Conservation (phyloP, 1,139 yeast species). For the Zygoascus meyerae region DNA sequence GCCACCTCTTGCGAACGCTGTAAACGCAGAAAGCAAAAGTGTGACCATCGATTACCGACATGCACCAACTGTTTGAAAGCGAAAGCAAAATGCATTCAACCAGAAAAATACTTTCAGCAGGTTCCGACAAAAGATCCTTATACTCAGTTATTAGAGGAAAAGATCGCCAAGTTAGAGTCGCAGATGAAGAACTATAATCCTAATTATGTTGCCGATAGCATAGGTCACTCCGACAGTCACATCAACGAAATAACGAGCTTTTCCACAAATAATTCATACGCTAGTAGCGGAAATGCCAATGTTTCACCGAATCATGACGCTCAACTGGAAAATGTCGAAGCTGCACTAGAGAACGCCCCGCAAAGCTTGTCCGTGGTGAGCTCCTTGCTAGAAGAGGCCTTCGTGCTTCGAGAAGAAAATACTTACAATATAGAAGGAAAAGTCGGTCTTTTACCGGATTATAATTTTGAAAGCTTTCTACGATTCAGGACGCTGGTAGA, state of each 20-base stretch:
- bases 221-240: not conserved
- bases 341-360: slow-evolving; percentile 21
- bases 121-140: slow-evolving; percentile 41
- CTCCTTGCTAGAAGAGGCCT: slow-evolving; percentile 25
- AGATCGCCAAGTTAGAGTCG: slow-evolving; percentile 45
- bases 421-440: slow-evolving; percentile 13
- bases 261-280: not conserved
- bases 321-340: slow-evolving; percentile 5
- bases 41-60: slow-evolving; percentile 55
- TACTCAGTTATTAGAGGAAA: slow-evolving; percentile 47
- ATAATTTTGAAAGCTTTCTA: slow-evolving; percentile 24
- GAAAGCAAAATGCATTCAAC: slow-evolving; percentile 51
- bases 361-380: slow-evolving; percentile 29
- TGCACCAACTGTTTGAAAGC: slow-evolving; percentile 60
- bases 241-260: not conserved
- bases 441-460: slow-evolving; percentile 24
- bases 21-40: slow-evolving; percentile 33
- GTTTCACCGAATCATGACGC: not conserved
- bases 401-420: slow-evolving; percentile 13
- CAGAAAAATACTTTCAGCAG: slow-evolving; percentile 42
- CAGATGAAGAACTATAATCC: slow-evolving; percentile 12
- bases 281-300: not conserved
- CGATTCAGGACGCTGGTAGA: slow-evolving; percentile 19
- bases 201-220: not conserved
- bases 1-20: slow-evolving; percentile 30